phyloP scores from a whole-genome alignment of 352 stramenopile genomes.

The Peronospora farinosa region DNA sequence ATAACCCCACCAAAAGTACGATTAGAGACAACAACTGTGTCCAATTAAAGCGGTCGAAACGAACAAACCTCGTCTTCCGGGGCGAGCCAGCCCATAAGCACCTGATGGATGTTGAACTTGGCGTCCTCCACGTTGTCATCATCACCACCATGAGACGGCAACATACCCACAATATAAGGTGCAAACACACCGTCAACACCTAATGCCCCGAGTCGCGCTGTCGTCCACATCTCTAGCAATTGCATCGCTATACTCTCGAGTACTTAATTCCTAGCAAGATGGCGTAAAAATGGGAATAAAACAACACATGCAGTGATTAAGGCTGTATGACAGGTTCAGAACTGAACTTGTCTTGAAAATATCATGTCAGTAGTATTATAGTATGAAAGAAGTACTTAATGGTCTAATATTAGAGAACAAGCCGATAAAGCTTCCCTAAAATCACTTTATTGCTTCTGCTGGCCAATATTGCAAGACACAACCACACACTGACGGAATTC shows the following conservation, averaged over 20 bases:
- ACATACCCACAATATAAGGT: constrained; percentile 77
- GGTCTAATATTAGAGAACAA: too few relatives aligned
- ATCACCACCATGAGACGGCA: constrained; percentile 30
- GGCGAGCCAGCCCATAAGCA: constrained; percentile 79
- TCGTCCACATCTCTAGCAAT: constrained; percentile 64
- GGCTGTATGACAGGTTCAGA: neutral
- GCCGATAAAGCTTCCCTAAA: too few relatives aligned
- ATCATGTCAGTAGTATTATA: too few relatives aligned
- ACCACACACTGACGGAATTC: too few relatives aligned
- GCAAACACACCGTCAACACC: constrained; percentile 80
- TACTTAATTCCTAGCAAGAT: neutral
- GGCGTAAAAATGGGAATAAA: constrained; percentile 4
- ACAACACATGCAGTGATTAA: neutral
- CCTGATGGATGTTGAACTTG: constrained; percentile 70
- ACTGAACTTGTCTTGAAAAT: neutral
- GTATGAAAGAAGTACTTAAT: too few relatives aligned
- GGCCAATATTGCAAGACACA: too few relatives aligned
- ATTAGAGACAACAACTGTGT: neutral
- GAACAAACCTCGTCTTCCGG: constrained; percentile 57
- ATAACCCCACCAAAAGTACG: neutral
- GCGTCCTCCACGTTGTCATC: constrained; percentile 50
- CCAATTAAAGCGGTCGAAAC: neutral
- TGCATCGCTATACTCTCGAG: constrained; percentile 28
- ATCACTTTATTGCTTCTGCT: too few relatives aligned
- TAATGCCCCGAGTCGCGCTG: constrained; percentile 52